Evolutionary conservation across 1,284 basidiomycete genomes (phyloP).

Genomic region (Sparassis latifolia): DNA sequence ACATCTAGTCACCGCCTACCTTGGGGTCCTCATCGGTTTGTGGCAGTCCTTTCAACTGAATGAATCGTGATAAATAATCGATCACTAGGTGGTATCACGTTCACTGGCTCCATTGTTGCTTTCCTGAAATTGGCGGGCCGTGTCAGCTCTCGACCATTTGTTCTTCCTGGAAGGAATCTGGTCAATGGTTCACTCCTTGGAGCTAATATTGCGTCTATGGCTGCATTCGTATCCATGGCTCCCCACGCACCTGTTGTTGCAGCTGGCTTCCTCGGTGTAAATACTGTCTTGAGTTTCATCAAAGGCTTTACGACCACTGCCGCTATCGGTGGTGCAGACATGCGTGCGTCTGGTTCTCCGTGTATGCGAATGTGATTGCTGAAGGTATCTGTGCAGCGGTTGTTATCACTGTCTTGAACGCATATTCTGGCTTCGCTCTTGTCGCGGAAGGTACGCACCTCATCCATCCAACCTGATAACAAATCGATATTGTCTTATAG

Average conservation of each 20-base stretch:
- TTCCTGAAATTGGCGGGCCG: conserved; percentile 80
- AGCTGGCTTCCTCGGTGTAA: conserved; percentile 69
- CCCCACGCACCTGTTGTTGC: conserved; percentile 67
- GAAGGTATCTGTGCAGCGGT: conserved; percentile 45
- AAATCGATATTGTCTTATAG: conserved; percentile 24
- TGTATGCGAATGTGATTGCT: neutral
- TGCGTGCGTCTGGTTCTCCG: conserved; percentile 53
- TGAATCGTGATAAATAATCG: conserved; percentile 10
- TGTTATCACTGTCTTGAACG: conserved; percentile 82
- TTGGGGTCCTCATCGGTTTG: conserved; percentile 76
- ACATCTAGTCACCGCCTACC: conserved; percentile 76
- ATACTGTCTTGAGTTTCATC: conserved; percentile 70
- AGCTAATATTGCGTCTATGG: conserved; percentile 65
- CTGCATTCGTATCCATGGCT: conserved; percentile 65
- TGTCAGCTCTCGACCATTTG: conserved; percentile 67
- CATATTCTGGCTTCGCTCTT: conserved; percentile 87
- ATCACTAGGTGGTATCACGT: conserved; percentile 57
- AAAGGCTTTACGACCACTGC: conserved; percentile 82
- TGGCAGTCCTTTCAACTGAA: neutral
- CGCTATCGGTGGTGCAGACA: conserved; percentile 83
- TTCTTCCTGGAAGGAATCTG: conserved; percentile 69
- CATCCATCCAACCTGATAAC: neutral
- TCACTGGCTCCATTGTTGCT: conserved; percentile 82
- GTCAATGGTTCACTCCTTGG: conserved; percentile 66
- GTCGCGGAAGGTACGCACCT: conserved; percentile 66